Conservation (phyloP, 768 basidiomycete species). For the Suillus sp. region DNA sequence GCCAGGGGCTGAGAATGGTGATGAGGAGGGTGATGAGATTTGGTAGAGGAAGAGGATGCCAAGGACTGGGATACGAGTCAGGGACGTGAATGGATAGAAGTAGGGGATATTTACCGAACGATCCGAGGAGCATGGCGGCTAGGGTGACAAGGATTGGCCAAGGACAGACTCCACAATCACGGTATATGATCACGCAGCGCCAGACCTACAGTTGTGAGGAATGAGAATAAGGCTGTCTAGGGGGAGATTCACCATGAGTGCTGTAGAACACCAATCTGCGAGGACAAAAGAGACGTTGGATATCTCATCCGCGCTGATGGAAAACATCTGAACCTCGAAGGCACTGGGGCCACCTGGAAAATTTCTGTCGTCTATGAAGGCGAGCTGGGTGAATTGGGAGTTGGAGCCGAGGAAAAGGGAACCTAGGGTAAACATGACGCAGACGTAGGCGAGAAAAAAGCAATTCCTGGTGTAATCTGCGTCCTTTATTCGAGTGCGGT, state of each 20-base stretch:
- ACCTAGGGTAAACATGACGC: constrained; percentile 25
- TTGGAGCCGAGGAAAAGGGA: constrained; percentile 30
- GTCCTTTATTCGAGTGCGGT: constrained; percentile 20
- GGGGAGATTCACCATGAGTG: constrained; percentile 23
- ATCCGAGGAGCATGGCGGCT: constrained; percentile 28
- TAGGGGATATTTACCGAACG: constrained; percentile 22
- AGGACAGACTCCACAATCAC: constrained; percentile 20
- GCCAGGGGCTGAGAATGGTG: constrained; percentile 24
- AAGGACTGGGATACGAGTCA: constrained; percentile 18
- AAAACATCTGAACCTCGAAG: constrained; percentile 30
- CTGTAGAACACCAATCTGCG: constrained; percentile 31
- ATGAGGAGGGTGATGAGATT: constrained; percentile 29
- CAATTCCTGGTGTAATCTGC: constrained; percentile 19
- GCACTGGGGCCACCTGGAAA: constrained; percentile 29
- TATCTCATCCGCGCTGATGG: constrained; percentile 27
- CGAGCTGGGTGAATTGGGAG: constrained; percentile 31
- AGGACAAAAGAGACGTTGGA: constrained; percentile 30
- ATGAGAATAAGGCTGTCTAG: not conserved
- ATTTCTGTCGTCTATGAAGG: constrained; percentile 31
- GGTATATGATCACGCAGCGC: constrained; percentile 33
- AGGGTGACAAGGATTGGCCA: constrained; percentile 21
- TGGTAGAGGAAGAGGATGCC: constrained; percentile 29
- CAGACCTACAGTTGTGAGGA: constrained; percentile 22
- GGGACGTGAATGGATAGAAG: not conserved
- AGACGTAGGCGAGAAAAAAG: constrained; percentile 28